Conservation (phyloP, 345 rosid species). For the Hibiscus mutabilis region DNA sequence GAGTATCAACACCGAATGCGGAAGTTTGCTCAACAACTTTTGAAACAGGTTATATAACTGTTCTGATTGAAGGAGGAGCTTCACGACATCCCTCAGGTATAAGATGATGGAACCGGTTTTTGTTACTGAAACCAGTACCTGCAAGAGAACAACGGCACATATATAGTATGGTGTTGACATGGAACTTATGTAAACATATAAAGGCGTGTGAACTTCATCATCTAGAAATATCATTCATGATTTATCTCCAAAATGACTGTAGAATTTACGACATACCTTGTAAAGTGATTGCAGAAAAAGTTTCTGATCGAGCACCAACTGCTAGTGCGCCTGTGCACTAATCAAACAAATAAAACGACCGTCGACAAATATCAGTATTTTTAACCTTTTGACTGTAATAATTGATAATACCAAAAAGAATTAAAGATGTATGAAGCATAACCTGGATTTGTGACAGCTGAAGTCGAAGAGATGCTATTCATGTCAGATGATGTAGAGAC, state of each 20-base stretch:
- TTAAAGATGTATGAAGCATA: constrained; percentile 9
- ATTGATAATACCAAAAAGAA: neutral
- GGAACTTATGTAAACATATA: neutral
- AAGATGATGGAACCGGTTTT: constrained; percentile 53
- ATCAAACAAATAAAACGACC: constrained; percentile 27
- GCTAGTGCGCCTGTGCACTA: constrained; percentile 39
- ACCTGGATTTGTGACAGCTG: constrained; percentile 42
- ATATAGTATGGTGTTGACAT: too few relatives aligned
- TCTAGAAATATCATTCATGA: neutral
- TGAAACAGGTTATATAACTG: constrained; percentile 58
- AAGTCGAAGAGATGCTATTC: constrained; percentile 46
- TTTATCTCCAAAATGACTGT: neutral
- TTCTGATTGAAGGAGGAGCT: constrained; percentile 68
- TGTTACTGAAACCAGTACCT: constrained; percentile 72
- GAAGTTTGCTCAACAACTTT: constrained; percentile 57
- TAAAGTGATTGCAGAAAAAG: constrained; percentile 71
- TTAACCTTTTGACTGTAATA: neutral
- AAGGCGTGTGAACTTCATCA: neutral
- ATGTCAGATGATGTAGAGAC: constrained; percentile 64
- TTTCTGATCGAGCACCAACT: constrained; percentile 78
- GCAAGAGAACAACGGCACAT: constrained; percentile 2
- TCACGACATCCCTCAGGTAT: constrained; percentile 77
- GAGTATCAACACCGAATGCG: constrained; percentile 63
- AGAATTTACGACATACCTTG: constrained; percentile 48
- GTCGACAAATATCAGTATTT: neutral